Evolutionary conservation across 768 basidiomycete genomes (phyloP).

Genomic region (Tulasnella sp.): DNA sequence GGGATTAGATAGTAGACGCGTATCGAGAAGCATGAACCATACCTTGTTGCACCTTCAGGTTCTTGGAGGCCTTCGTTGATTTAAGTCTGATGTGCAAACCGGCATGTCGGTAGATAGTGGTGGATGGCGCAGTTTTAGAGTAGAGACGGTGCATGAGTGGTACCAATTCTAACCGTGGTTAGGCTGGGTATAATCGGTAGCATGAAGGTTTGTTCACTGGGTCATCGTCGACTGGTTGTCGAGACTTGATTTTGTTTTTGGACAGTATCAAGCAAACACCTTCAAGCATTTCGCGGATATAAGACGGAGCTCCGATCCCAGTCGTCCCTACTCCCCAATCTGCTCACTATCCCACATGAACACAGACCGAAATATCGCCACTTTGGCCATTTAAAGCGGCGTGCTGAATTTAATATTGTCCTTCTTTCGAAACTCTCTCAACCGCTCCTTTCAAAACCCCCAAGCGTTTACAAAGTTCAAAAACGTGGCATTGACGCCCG

Average conservation of each 20-base stretch:
- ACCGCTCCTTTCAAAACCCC: neutral
- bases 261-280: neutral
- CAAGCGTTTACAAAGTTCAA: neutral
- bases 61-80: neutral
- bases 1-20: neutral
- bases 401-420: neutral
- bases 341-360: neutral
- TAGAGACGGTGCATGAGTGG: conserved; percentile 4
- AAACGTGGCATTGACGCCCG: neutral
- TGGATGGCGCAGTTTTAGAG: neutral
- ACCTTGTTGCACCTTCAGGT: neutral
- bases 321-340: too few relatives aligned
- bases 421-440: neutral
- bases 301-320: neutral
- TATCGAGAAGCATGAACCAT: neutral
- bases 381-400: neutral
- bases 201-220: neutral
- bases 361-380: neutral
- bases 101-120: neutral
- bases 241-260: neutral
- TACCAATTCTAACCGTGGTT: neutral
- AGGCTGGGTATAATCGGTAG: neutral
- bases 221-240: neutral
- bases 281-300: neutral
- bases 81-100: neutral